Evolutionary conservation across 2,329 filamentous ascomycete genomes (phyloP).

Genomic region (Exophiala aquamarina): DNA sequence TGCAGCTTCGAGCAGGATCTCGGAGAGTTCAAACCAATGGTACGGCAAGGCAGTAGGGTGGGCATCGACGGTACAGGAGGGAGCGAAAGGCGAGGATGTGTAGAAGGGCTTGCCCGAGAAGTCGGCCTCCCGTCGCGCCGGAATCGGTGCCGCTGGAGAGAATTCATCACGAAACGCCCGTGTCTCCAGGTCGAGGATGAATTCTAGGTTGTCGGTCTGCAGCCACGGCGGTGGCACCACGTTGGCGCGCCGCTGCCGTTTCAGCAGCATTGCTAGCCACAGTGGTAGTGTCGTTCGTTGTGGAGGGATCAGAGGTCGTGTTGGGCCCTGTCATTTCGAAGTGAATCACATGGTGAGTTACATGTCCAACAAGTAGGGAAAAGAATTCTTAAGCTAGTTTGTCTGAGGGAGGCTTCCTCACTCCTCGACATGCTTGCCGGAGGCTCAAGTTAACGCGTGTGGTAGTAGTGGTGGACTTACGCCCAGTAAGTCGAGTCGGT

Average conservation of each 20-base stretch:
- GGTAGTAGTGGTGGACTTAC: conserved; percentile 57
- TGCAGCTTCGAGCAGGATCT: conserved; percentile 82
- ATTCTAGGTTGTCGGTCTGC: conserved; percentile 68
- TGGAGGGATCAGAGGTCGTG: conserved; percentile 75
- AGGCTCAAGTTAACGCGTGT: too few relatives aligned
- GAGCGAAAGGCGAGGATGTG: conserved; percentile 72
- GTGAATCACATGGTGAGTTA: too few relatives aligned
- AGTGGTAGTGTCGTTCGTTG: conserved; percentile 77
- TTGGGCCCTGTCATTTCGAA: conserved; percentile 64
- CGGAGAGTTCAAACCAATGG: conserved; percentile 90
- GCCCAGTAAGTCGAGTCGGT: conserved; percentile 78
- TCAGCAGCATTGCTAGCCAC: conserved; percentile 93
- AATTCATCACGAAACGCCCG: conserved; percentile 70
- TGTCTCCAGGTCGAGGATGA: conserved; percentile 80
- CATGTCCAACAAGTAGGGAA: too few relatives aligned
- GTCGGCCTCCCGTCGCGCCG: conserved; percentile 32
- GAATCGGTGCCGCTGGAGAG: conserved; percentile 63
- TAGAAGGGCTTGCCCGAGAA: conserved; percentile 41
- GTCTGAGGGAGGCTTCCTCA: too few relatives aligned
- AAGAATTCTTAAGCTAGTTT: too few relatives aligned
- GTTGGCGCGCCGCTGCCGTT: conserved; percentile 90
- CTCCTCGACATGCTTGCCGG: too few relatives aligned
- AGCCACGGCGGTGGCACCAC: conserved; percentile 92
- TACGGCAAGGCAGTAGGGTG: conserved; percentile 76
- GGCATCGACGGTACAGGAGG: conserved; percentile 69